Evolutionary conservation across 176 grass and related monocot genomes (phyloP).

Genomic region (Tillandsia fasciculata): DNA sequence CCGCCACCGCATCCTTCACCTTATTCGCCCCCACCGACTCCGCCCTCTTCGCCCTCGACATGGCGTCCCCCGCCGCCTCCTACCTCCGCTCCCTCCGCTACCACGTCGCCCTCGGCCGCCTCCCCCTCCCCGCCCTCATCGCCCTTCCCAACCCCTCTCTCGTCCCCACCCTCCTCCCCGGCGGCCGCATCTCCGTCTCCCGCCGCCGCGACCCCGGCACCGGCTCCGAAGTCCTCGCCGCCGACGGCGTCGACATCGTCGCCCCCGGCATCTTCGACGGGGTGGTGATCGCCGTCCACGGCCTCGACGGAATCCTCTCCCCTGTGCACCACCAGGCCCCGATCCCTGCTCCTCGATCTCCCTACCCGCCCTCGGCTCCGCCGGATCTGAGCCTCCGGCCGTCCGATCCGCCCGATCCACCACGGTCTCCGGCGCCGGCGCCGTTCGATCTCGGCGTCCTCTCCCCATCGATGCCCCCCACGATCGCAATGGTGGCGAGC

Average conservation of each 20-base stretch:
- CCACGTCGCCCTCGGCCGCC: background rate
- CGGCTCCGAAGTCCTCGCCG: constrained; percentile 11
- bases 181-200: constrained; percentile 2
- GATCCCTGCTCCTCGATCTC: constrained; percentile 1
- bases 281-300: constrained; percentile 15
- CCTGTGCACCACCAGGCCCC: background rate
- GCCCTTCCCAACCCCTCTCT: background rate
- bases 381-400: background rate
- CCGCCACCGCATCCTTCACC: constrained; percentile 13
- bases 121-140: constrained; percentile 12
- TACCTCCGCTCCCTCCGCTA: constrained; percentile 6
- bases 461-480: background rate
- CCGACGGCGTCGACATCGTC: constrained; percentile 18
- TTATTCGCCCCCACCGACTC: constrained; percentile 28
- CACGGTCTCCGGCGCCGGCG: background rate
- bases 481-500: background rate
- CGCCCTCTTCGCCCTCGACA: constrained; percentile 24
- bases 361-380: constrained; percentile 2
- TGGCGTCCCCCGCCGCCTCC: constrained; percentile 10
- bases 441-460: background rate
- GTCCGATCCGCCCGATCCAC: background rate
- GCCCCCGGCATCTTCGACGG: constrained; percentile 10
- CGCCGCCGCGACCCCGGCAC: background rate
- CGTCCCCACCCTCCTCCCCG: constrained; percentile 15
- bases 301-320: constrained; percentile 21